A percentile compares a stretch with the other conserved stretches of the same genome.
These are phyloP conservation scores for Drechslerella stenobrocha DNA, from an alignment of 2,329 filamentous ascomycete genomes.

Conservation along the genomic window DNA sequence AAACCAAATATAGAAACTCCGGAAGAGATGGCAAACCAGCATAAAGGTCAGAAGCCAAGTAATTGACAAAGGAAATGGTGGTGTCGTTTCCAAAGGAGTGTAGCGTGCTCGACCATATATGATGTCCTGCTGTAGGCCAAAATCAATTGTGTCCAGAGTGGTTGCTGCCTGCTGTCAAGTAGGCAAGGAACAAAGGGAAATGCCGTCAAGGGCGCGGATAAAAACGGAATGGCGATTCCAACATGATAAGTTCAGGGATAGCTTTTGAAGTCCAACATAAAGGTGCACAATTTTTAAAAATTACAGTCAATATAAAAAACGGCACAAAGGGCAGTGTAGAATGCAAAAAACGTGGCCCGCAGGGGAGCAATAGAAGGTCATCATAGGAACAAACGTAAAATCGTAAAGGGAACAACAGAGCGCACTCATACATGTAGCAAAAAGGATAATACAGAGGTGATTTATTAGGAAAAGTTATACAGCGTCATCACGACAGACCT, in stretches of 20 bases:
- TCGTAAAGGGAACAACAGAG: background rate
- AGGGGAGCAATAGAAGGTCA: background rate
- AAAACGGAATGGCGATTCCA: slow-evolving; percentile 13
- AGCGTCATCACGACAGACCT: no score
- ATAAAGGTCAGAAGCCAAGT: background rate
- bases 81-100: no score
- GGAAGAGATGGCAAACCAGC: background rate
- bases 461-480: slow-evolving; percentile 10
- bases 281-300: background rate
- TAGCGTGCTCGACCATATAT: no score
- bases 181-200: slow-evolving; percentile 30
- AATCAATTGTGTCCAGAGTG: background rate
- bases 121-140: background rate
- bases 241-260: no score
- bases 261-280: no score
- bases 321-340: no score
- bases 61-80: background rate
- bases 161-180: background rate
- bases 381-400: background rate
- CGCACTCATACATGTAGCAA: no score
- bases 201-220: slow-evolving; percentile 38
- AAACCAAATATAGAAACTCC: slow-evolving; percentile 10
- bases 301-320: no score
- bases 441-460: background rate
- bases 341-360: background rate